These are phyloP conservation scores for Fusarium verrucosum DNA, from an alignment of 2,329 filamentous ascomycete genomes.

Conservation along the genomic window DNA sequence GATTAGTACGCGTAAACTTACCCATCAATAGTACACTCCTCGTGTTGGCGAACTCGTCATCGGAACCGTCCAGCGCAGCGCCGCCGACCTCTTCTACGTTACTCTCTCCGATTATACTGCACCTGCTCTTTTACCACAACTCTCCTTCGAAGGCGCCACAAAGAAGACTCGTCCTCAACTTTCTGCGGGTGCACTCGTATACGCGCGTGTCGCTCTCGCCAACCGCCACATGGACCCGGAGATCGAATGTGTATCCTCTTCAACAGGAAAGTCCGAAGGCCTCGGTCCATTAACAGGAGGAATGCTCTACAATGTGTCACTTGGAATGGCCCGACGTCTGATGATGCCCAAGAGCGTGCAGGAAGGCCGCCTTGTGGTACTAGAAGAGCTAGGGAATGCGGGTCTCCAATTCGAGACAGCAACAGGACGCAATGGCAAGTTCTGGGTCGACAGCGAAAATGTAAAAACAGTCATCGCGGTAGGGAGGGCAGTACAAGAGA, in stretches of 20 bases:
- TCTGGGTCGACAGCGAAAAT: conserved; percentile 88
- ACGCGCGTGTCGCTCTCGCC: conserved; percentile 82
- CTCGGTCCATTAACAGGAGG: conserved; percentile 84
- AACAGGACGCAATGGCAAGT: conserved; percentile 87
- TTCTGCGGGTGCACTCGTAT: conserved; percentile 79
- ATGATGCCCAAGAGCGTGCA: conserved; percentile 71
- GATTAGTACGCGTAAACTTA: neutral
- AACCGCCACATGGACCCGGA: conserved; percentile 89
- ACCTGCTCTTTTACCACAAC: conserved; percentile 78
- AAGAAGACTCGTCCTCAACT: conserved; percentile 91
- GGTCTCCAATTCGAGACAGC: conserved; percentile 93
- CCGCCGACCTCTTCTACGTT: conserved; percentile 82
- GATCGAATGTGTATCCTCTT: conserved; percentile 85
- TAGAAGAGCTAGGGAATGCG: conserved; percentile 79
- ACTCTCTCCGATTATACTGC: conserved; percentile 72
- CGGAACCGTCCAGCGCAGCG: conserved; percentile 80
- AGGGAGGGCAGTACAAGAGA: conserved; percentile 78
- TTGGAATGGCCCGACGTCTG: conserved; percentile 82
- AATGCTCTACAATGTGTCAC: conserved; percentile 84
- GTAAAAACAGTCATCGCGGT: conserved; percentile 78
- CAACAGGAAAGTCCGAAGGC: conserved; percentile 88
- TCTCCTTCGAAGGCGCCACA: conserved; percentile 91
- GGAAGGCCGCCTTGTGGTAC: conserved; percentile 72
- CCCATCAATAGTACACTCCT: conserved; percentile 73
- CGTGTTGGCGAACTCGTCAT: conserved; percentile 86